These are phyloP conservation scores for Gonium pectorale DNA, from an alignment of 139 green algal genomes.

Conservation along the genomic window DNA sequence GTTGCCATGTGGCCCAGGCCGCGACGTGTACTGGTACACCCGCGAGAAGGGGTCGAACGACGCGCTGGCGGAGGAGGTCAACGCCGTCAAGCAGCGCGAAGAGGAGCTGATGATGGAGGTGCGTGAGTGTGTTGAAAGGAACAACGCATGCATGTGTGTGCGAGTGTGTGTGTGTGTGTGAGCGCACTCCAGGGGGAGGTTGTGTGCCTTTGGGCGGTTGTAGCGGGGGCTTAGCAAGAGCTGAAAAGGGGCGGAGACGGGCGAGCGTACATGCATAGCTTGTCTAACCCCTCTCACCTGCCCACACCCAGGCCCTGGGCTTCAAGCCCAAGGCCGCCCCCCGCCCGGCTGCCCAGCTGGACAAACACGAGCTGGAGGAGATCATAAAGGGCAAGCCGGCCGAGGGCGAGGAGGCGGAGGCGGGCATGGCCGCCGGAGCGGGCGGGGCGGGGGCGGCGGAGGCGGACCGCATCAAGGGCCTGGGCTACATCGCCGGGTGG, in stretches of 20 bases:
- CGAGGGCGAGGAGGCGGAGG: slow-evolving; percentile 44
- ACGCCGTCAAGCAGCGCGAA: slow-evolving; percentile 76
- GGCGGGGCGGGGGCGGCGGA: neutral
- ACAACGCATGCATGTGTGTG: no score
- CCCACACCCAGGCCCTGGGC: slow-evolving; percentile 69
- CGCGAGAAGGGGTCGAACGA: slow-evolving; percentile 56
- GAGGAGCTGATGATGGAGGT: slow-evolving; percentile 87
- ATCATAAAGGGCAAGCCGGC: slow-evolving; percentile 59
- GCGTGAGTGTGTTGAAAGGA: neutral
- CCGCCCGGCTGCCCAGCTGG: slow-evolving; percentile 61
- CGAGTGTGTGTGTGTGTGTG: neutral
- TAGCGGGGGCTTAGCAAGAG: no score
- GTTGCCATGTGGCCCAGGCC: no score
- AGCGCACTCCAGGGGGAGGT: neutral
- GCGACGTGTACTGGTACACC: slow-evolving; percentile 87
- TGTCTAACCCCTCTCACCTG: no score
- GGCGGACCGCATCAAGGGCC: slow-evolving; percentile 55
- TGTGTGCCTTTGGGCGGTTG: neutral
- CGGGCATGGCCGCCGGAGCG: neutral
- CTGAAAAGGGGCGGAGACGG: no score
- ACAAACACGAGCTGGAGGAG: slow-evolving; percentile 71
- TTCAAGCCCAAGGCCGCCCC: slow-evolving; percentile 67
- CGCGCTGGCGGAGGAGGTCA: slow-evolving; percentile 61
- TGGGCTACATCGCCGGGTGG: slow-evolving; percentile 60
- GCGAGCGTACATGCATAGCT: no score